A percentile compares a stretch with the other conserved stretches of the same genome.
phyloP scores from a whole-genome alignment of 2,329 filamentous ascomycete species.

The Phialocephala subalpina region DNA sequence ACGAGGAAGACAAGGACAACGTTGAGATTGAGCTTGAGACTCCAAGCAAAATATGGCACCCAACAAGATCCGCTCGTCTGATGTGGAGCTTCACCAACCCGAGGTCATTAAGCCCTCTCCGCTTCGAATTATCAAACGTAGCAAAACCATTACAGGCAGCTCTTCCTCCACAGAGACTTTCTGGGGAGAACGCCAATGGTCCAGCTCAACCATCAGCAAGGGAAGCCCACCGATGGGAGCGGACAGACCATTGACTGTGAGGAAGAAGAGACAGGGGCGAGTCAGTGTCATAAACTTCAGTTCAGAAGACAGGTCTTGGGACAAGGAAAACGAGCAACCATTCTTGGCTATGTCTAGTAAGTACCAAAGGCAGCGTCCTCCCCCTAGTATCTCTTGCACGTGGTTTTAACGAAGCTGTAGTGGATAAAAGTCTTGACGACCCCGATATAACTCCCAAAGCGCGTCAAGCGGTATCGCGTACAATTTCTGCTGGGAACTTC shows the following conservation, averaged over 20 bases:
- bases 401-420: background rate
- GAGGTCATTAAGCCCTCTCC: constrained; percentile 52
- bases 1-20: constrained; percentile 22
- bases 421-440: constrained; percentile 23
- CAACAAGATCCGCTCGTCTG: constrained; percentile 38
- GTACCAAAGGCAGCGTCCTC: background rate
- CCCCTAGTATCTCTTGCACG: background rate
- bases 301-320: background rate
- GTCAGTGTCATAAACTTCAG: constrained; percentile 27
- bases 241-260: constrained; percentile 42
- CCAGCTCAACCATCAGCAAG: constrained; percentile 35
- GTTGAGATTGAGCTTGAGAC: constrained; percentile 13
- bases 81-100: constrained; percentile 45
- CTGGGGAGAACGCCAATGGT: constrained; percentile 34
- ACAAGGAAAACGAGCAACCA: constrained; percentile 9
- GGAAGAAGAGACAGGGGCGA: constrained; percentile 36
- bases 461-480: constrained; percentile 27
- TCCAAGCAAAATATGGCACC: constrained; percentile 46
- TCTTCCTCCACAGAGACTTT: constrained; percentile 33
- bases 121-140: constrained; percentile 58
- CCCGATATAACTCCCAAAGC: constrained; percentile 41
- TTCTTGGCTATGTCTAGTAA: background rate
- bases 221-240: constrained; percentile 39
- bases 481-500: constrained; percentile 38
- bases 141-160: constrained; percentile 41